These are phyloP conservation scores for Aspergillus quadricinctus DNA, from an alignment of 2,329 filamentous ascomycete genomes.

Conservation along the genomic window DNA sequence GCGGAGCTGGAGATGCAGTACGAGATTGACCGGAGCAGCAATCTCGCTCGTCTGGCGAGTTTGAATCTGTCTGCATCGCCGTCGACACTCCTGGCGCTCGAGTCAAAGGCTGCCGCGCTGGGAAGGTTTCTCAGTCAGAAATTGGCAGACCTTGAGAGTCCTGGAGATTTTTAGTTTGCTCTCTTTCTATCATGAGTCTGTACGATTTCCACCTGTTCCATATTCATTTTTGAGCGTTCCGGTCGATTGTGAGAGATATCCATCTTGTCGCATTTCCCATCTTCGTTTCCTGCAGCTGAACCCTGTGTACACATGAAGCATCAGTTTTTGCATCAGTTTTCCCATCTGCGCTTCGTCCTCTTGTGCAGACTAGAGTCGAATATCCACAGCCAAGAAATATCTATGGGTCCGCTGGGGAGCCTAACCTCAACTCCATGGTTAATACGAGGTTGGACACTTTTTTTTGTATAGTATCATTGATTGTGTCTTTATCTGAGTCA, in stretches of 20 bases:
- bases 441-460: not conserved
- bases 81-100: slow-evolving; percentile 36
- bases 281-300: not conserved
- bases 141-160: slow-evolving; percentile 37
- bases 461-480: not conserved
- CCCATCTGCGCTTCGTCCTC: not conserved
- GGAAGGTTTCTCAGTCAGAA: slow-evolving; percentile 39
- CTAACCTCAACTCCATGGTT: not conserved
- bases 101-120: slow-evolving; percentile 41
- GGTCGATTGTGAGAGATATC: not conserved
- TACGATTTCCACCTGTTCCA: not conserved
- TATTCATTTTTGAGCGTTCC: not conserved
- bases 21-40: slow-evolving; percentile 37
- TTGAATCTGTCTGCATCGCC: slow-evolving; percentile 38
- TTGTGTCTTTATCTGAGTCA: not conserved
- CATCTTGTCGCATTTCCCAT: not conserved
- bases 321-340: not conserved
- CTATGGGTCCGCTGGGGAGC: not conserved
- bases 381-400: not conserved
- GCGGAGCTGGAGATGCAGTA: slow-evolving; percentile 32
- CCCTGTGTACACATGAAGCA: not conserved
- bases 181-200: not conserved
- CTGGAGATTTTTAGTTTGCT: slow-evolving; percentile 36
- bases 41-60: slow-evolving; percentile 36
- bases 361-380: not conserved